Evolutionary conservation across 257 asterid species (phyloP).

Genomic region (Nicotiana knightiana): DNA sequence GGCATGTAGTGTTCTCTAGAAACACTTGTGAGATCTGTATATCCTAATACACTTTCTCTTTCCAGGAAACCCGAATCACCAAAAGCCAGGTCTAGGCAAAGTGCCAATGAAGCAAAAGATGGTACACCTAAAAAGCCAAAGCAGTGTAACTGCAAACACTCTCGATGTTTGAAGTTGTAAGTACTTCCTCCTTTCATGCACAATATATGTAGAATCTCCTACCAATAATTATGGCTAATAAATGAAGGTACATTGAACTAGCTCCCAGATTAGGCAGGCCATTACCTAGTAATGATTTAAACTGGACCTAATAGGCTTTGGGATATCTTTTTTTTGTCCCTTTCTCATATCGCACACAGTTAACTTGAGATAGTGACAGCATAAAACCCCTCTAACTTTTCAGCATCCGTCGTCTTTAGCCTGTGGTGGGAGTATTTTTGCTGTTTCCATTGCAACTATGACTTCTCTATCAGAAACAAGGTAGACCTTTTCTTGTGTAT

Average conservation of each 20-base stretch:
- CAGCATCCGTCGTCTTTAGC: neutral
- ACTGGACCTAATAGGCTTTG: neutral
- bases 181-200: slow-evolving; percentile 22
- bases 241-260: neutral
- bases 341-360: neutral
- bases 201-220: neutral
- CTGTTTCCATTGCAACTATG: neutral
- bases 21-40: neutral
- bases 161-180: slow-evolving; percentile 90
- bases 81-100: slow-evolving; percentile 54
- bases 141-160: slow-evolving; percentile 92
- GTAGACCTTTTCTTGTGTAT: neutral
- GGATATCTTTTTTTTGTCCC: neutral
- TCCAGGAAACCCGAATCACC: slow-evolving; percentile 91
- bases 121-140: slow-evolving; percentile 90
- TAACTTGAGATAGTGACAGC: neutral
- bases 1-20: neutral
- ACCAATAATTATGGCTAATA: neutral
- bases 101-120: slow-evolving; percentile 52
- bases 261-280: neutral
- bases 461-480: neutral
- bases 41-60: slow-evolving; percentile 9
- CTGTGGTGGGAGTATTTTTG: neutral
- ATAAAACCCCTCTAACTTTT: neutral
- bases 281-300: neutral